Conservation (phyloP, 176 grass and related monocot genomes). For the Zea luxurians region DNA sequence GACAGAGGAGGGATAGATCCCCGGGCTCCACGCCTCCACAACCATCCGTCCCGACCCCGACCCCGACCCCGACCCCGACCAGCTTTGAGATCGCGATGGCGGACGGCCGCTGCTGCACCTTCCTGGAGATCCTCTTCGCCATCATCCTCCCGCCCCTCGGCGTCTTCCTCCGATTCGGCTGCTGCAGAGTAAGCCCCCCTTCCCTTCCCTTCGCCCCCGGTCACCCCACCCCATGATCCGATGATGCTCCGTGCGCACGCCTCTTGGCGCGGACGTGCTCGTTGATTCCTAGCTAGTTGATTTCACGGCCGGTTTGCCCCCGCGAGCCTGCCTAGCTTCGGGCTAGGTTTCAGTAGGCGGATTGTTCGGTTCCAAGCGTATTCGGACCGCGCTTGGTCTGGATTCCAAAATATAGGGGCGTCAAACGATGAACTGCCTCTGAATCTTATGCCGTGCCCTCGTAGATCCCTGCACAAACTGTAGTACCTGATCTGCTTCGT, state of each 20-base stretch:
- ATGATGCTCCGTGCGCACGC: not conserved
- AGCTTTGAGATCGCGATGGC: slow-evolving; percentile 34
- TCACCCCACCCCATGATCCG: too few relatives aligned
- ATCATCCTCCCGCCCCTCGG: slow-evolving; percentile 84
- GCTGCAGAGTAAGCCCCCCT: slow-evolving; percentile 59
- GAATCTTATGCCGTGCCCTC: not conserved
- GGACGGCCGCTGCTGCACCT: slow-evolving; percentile 57
- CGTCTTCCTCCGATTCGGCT: slow-evolving; percentile 82
- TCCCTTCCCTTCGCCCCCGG: not conserved
- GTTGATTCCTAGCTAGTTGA: not conserved
- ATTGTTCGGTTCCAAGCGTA: not conserved
- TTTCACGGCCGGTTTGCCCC: not conserved
- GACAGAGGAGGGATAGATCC: not conserved
- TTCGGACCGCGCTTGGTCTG: not conserved
- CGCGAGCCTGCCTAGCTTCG: not conserved
- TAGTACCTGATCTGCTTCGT: not conserved
- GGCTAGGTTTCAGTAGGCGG: not conserved
- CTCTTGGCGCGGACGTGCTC: not conserved
- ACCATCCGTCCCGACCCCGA: too few relatives aligned
- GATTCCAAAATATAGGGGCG: not conserved
- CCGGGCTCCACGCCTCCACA: not conserved
- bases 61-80: not conserved
- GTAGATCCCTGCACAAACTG: not conserved
- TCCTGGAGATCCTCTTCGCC: slow-evolving; percentile 88
- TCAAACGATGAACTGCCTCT: not conserved